Conservation (phyloP, 345 rosid genomes). For the Erucastrum elatum region DNA sequence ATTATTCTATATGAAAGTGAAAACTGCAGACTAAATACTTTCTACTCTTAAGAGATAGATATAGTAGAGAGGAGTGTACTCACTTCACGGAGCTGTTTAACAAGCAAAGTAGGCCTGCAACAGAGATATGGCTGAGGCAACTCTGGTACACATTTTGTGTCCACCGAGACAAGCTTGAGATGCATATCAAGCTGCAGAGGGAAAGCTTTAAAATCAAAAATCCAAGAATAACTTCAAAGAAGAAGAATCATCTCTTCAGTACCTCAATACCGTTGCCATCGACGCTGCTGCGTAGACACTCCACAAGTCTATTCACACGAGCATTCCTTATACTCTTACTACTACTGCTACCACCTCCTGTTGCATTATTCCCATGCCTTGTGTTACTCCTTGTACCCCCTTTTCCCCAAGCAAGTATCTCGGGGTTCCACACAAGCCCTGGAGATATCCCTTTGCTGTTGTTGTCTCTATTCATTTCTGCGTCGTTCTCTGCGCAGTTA, state of each 20-base stretch:
- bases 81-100: slow-evolving; percentile 82
- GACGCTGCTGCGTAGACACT: slow-evolving; percentile 62
- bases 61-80: slow-evolving; percentile 42
- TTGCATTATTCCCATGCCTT: slow-evolving; percentile 69
- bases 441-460: slow-evolving; percentile 71
- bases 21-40: not conserved
- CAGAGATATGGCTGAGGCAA: slow-evolving; percentile 79
- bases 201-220: not conserved
- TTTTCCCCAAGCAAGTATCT: slow-evolving; percentile 93
- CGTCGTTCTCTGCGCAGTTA: slow-evolving; percentile 57
- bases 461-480: slow-evolving; percentile 60
- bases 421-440: slow-evolving; percentile 77
- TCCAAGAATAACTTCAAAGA: slow-evolving; percentile 7
- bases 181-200: slow-evolving; percentile 62
- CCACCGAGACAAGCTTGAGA: slow-evolving; percentile 75
- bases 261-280: slow-evolving; percentile 77
- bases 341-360: slow-evolving; percentile 50
- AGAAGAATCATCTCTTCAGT: slow-evolving; percentile 23
- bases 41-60: slow-evolving; percentile 26
- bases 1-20: not conserved
- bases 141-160: slow-evolving; percentile 52
- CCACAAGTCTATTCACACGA: slow-evolving; percentile 75
- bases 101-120: slow-evolving; percentile 66
- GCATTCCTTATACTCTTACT: slow-evolving; percentile 60
- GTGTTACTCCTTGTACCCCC: slow-evolving; percentile 93